Evolutionary conservation across 306 rosid species (phyloP), one percentile per base, ranked within the genome.

Genomic region (Castanea mollissima): DNA sequence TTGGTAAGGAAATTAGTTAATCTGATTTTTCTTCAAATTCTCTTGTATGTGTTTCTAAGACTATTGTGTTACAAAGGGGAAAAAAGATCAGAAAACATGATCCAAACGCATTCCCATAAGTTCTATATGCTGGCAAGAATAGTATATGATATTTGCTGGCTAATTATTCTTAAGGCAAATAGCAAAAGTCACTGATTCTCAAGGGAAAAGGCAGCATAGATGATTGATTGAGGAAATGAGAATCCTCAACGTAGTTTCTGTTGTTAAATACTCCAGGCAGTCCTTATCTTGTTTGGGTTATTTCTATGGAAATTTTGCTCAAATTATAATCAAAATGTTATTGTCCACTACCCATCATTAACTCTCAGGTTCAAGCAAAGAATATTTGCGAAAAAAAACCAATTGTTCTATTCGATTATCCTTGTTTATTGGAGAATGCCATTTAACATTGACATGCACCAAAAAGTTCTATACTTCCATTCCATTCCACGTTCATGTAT

Each of bases 141-240:
- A 34, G 38, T 34, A 27, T 64, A 27, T 64, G 19, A 62, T 56
- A 23, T 62, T 62, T 23, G 34, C 13, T 62, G 34, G 18, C 34
- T 11, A 62, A 38, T 57, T 65, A 80, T 84, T 44, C 79, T 13
- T 10, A n/a, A 67, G 59, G 79, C 57, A 84, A 80, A 65, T 76
- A 73, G 76, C 46, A n/a, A 70, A 68, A 60, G 20, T 55, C 34
- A 55, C 32, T 29, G 49, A 74, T 83, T 83, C 79, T 60, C 4
- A 29, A 74, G 57, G 63, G 64, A 58, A 58, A 58, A 58, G 64
- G 29, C 29, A 20, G 5, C 64, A 1, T 21, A 21, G 23, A 58
- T 58, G 23, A 58, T 58, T 58, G 64, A 58, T 25, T 21, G 5
- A 4, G 31, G 64, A 58, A 58, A 58, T 21, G 15, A 20, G 13